Percentiles rank a stretch among this genome's conserved stretches.
These are phyloP conservation scores for Geosmithia putterillii DNA, from an alignment of 2,329 filamentous ascomycete genomes.

Conservation along the genomic window DNA sequence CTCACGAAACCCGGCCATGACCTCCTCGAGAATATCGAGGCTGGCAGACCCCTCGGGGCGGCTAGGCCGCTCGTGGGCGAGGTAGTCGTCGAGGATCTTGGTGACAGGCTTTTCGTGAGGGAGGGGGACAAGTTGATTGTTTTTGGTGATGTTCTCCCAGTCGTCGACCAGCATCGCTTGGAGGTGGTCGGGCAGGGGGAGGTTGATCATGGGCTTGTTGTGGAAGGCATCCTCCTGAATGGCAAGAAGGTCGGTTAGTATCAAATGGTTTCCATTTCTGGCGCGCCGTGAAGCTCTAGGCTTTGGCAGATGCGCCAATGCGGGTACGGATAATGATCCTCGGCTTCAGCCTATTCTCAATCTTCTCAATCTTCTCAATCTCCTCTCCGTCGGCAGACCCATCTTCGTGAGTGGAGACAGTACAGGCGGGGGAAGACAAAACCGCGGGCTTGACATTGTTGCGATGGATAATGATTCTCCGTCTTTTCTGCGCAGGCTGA, in stretches of 20 bases:
- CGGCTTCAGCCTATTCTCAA: no score
- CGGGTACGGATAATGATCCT: no score
- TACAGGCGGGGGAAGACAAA: no score
- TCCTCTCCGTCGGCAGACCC: no score
- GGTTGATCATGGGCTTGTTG: conserved; percentile 70
- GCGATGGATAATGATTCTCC: no score
- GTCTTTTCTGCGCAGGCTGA: no score
- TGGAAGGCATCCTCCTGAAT: conserved; percentile 78
- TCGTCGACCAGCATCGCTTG: conserved; percentile 93
- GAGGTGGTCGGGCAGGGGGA: conserved; percentile 77
- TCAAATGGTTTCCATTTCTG: no score
- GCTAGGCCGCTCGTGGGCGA: conserved; percentile 54
- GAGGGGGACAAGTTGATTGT: conserved; percentile 76
- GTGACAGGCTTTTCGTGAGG: conserved; percentile 66
- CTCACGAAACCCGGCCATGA: conserved; percentile 72
- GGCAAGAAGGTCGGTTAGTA: background rate
- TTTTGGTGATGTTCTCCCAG: conserved; percentile 98
- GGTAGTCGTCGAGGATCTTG: conserved; percentile 71
- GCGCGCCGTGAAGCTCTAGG: no score
- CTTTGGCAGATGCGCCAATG: no score
- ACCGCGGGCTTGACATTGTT: no score
- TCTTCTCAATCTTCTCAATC: no score
- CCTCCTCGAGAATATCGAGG: conserved; percentile 79
- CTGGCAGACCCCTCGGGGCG: conserved; percentile 56
- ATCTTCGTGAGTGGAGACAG: no score